A percentile compares a stretch with the other conserved stretches of the same genome.
Evolutionary conservation across 108 stramenopile genomes (phyloP).

Genomic region (Nitzschia sp.): DNA sequence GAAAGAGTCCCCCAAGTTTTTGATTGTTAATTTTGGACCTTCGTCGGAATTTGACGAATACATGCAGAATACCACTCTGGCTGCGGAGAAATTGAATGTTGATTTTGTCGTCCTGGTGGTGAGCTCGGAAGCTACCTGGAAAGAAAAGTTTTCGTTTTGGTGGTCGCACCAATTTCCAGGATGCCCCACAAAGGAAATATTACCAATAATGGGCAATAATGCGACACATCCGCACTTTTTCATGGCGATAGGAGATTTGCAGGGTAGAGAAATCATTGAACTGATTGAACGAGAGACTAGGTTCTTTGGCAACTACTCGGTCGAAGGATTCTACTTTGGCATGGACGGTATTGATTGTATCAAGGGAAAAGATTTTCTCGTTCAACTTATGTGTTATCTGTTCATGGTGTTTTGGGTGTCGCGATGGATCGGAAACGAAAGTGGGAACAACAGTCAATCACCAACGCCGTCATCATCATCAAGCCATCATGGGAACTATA

Average conservation of each 20-base stretch:
- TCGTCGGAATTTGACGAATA: background rate
- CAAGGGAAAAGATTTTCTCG: slow-evolving; percentile 1
- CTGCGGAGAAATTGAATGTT: background rate
- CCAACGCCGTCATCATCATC: too few relatives aligned
- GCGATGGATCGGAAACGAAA: slow-evolving; percentile 1
- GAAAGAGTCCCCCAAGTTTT: background rate
- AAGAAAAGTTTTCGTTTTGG: slow-evolving; percentile 14
- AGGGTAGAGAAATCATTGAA: slow-evolving; percentile 1
- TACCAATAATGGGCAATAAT: background rate
- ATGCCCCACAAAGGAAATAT: background rate
- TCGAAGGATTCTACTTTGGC: slow-evolving; percentile 6
- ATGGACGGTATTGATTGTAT: slow-evolving; percentile 1
- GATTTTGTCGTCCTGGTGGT: slow-evolving; percentile 17
- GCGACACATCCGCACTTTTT: slow-evolving; percentile 2
- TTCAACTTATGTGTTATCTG: background rate
- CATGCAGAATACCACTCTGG: slow-evolving; percentile 1
- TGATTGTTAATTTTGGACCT: slow-evolving; percentile 11
- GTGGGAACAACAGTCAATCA: background rate
- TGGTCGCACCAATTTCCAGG: slow-evolving; percentile 18
- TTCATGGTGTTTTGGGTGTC: background rate
- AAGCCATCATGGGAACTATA: background rate
- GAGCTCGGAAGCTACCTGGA: background rate
- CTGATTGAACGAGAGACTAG: background rate
- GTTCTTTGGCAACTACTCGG: background rate
- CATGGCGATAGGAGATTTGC: background rate